A percentile compares a stretch with the other conserved stretches of the same genome.
phyloP scores from a whole-genome alignment of 2,329 filamentous ascomycete species.

The Byssothecium circinans region DNA sequence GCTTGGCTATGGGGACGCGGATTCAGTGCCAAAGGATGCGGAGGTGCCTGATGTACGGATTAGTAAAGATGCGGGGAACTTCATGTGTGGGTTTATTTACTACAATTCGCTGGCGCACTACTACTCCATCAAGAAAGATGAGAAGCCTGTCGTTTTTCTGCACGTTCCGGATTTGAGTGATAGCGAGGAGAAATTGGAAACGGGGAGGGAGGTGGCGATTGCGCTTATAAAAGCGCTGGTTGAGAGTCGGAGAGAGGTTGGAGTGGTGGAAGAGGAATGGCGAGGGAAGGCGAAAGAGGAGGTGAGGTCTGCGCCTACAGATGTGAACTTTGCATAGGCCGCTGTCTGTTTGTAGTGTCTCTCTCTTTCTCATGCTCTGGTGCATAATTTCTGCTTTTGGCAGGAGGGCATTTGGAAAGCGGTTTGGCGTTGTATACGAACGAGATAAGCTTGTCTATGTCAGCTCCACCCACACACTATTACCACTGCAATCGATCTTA shows the following conservation, averaged over 20 bases:
- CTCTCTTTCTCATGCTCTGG: too few relatives aligned
- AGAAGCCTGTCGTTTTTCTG: slow-evolving; percentile 38
- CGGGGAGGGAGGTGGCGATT: slow-evolving; percentile 33
- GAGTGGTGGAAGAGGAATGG: slow-evolving; percentile 16
- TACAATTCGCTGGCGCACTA: slow-evolving; percentile 39
- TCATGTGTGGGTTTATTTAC: slow-evolving; percentile 43
- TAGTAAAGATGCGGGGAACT: slow-evolving; percentile 39
- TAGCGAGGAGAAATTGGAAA: slow-evolving; percentile 26
- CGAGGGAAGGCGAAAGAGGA: not conserved
- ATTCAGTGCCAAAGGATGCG: not conserved
- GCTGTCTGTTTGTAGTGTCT: too few relatives aligned
- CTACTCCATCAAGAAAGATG: slow-evolving; percentile 18
- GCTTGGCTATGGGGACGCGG: slow-evolving; percentile 11
- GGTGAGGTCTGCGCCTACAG: not conserved
- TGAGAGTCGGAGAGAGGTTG: slow-evolving; percentile 27
- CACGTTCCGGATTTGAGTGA: slow-evolving; percentile 40
- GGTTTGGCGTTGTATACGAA: too few relatives aligned
- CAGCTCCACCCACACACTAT: too few relatives aligned
- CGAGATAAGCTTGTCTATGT: too few relatives aligned
- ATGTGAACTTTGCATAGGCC: not conserved
- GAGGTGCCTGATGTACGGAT: slow-evolving; percentile 28
- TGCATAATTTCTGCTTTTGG: too few relatives aligned
- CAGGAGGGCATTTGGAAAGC: too few relatives aligned
- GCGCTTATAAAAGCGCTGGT: slow-evolving; percentile 40
- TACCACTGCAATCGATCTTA: too few relatives aligned